Conservation (phyloP, 1,284 basidiomycete genomes). For the Mycena citricolor region DNA sequence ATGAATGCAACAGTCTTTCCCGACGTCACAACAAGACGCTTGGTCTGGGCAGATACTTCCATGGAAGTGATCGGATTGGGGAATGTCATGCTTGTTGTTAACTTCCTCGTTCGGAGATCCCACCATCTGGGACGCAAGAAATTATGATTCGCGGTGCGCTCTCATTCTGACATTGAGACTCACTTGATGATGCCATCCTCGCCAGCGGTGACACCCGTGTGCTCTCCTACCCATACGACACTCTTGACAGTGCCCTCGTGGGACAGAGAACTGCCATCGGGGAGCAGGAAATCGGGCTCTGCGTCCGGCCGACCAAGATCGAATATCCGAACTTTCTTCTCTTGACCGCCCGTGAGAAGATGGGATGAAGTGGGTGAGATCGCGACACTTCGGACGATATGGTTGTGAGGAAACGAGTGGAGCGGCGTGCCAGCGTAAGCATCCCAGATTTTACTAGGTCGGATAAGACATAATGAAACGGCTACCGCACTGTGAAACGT, state of each 20-base stretch:
- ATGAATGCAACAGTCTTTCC: slow-evolving; percentile 92
- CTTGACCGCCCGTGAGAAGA: slow-evolving; percentile 92
- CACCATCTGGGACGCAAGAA: slow-evolving; percentile 73
- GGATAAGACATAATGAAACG: slow-evolving; percentile 5
- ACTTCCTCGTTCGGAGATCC: slow-evolving; percentile 81
- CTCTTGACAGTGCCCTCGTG: slow-evolving; percentile 92
- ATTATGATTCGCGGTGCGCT: slow-evolving; percentile 7
- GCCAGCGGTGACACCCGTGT: slow-evolving; percentile 84
- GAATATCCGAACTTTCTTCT: slow-evolving; percentile 96
- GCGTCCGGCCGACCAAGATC: slow-evolving; percentile 85
- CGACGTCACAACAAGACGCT: slow-evolving; percentile 85
- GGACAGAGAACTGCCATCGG: slow-evolving; percentile 54
- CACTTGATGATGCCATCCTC: slow-evolving; percentile 92
- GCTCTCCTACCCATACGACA: slow-evolving; percentile 88
- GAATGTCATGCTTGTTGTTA: slow-evolving; percentile 74
- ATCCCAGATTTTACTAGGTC: slow-evolving; percentile 92
- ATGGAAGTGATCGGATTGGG: slow-evolving; percentile 87
- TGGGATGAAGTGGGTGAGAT: slow-evolving; percentile 68
- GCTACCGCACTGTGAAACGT: slow-evolving; percentile 37
- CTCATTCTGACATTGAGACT: slow-evolving; percentile 33
- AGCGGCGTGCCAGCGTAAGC: slow-evolving; percentile 84
- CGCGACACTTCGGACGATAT: slow-evolving; percentile 96
- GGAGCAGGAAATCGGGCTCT: slow-evolving; percentile 77
- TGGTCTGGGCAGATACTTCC: slow-evolving; percentile 85
- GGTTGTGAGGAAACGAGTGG: slow-evolving; percentile 95